Conservation (phyloP, 176 grass and related monocot genomes). For the Avena sativa region DNA sequence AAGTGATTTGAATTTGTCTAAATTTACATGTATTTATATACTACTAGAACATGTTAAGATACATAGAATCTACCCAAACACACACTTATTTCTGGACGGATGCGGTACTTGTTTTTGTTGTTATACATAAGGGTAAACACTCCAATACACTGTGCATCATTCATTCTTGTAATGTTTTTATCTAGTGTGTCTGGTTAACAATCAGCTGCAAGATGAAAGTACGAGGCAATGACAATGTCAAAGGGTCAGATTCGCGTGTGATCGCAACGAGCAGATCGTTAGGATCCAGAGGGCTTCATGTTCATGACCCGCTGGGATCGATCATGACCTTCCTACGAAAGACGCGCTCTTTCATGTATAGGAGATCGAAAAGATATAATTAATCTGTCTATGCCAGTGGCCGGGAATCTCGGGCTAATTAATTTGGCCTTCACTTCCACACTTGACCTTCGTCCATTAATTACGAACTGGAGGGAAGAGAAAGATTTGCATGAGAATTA, state of each 20-base stretch:
- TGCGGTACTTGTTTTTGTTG: no score
- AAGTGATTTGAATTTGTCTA: no score
- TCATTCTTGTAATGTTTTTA: neutral
- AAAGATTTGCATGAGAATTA: neutral
- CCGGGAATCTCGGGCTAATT: constrained; percentile 1
- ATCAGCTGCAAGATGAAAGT: neutral
- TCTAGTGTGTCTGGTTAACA: neutral
- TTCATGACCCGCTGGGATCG: neutral
- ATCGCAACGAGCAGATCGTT: neutral
- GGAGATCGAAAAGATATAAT: constrained; percentile 4
- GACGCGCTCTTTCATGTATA: neutral
- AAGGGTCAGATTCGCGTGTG: neutral
- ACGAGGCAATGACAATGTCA: neutral
- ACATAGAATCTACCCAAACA: no score
- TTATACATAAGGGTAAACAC: no score
- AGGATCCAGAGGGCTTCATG: neutral
- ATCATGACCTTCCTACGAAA: constrained; percentile 10
- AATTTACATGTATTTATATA: no score
- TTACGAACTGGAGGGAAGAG: neutral
- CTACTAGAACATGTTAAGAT: no score
- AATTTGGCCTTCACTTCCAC: neutral
- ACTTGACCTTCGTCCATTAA: neutral
- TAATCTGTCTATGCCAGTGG: constrained; percentile 3
- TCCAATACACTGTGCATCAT: neutral
- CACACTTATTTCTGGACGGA: no score